Conservation (phyloP, 2,329 filamentous ascomycete species). For the Apiospora malaysiana region DNA sequence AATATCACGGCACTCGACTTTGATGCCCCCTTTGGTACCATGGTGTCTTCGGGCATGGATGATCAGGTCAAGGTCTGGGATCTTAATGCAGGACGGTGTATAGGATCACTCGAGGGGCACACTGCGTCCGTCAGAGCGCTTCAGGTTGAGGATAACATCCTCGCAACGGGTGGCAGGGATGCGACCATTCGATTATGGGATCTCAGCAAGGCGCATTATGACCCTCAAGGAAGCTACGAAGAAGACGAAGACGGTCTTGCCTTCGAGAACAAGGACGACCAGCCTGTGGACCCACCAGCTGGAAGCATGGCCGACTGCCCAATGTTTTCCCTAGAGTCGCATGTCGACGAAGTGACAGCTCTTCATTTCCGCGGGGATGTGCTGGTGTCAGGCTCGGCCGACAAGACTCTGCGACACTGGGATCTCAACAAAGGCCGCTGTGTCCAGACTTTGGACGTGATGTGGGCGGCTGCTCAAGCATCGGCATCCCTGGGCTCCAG, state of each 20-base stretch:
- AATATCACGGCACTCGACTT: conserved; percentile 91
- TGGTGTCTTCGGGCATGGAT: conserved; percentile 91
- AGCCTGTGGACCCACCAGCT: conserved; percentile 70
- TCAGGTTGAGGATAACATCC: conserved; percentile 94
- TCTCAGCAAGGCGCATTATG: conserved; percentile 84
- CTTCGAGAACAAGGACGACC: conserved; percentile 74
- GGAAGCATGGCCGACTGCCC: conserved; percentile 89
- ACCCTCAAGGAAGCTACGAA: conserved; percentile 68
- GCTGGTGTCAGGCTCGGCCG: conserved; percentile 91
- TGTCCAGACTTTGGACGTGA: conserved; percentile 94
- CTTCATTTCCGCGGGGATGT: conserved; percentile 89
- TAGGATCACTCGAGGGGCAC: conserved; percentile 90
- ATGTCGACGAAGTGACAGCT: conserved; percentile 93
- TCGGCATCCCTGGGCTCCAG: conserved; percentile 69
- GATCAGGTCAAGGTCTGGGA: conserved; percentile 97
- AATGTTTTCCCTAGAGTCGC: conserved; percentile 85
- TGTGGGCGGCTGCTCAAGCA: conserved; percentile 96
- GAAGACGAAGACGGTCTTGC: conserved; percentile 70
- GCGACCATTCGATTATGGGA: conserved; percentile 96
- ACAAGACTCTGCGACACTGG: conserved; percentile 98
- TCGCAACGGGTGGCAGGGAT: conserved; percentile 93
- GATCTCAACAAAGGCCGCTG: conserved; percentile 97
- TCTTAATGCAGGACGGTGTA: conserved; percentile 88
- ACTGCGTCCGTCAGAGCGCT: conserved; percentile 90
- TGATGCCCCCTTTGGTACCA: conserved; percentile 93